A percentile compares a stretch with the other conserved stretches of the same genome.
These are phyloP conservation scores for Austroboletus eburneus DNA, from an alignment of 768 basidiomycete genomes.

Conservation along the genomic window DNA sequence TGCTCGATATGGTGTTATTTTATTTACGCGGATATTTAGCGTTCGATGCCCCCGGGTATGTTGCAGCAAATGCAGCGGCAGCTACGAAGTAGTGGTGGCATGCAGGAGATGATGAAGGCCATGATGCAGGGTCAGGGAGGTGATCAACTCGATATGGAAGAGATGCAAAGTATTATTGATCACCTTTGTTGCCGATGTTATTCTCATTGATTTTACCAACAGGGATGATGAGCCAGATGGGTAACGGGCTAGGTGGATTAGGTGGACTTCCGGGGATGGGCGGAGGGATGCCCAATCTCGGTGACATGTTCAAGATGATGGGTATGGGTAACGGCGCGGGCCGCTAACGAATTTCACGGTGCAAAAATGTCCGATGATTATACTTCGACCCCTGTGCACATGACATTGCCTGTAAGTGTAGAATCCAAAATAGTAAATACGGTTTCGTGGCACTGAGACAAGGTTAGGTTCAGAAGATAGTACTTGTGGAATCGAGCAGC, in stretches of 20 bases:
- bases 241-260: slow-evolving; percentile 44
- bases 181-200: background rate
- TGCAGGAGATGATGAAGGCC: slow-evolving; percentile 97
- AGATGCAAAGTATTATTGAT: slow-evolving; percentile 71
- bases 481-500: slow-evolving; percentile 8
- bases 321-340: slow-evolving; percentile 59
- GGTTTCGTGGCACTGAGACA: slow-evolving; percentile 10
- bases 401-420: slow-evolving; percentile 12
- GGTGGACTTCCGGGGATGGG: slow-evolving; percentile 51
- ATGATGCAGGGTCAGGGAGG: slow-evolving; percentile 96
- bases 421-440: background rate
- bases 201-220: slow-evolving; percentile 13
- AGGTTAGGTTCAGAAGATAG: slow-evolving; percentile 27
- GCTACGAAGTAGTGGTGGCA: slow-evolving; percentile 75
- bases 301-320: slow-evolving; percentile 87
- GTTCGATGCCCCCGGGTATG: slow-evolving; percentile 93
- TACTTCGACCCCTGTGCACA: slow-evolving; percentile 14
- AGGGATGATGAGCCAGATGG: slow-evolving; percentile 92
- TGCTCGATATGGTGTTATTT: slow-evolving; percentile 1
- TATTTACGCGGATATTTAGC: slow-evolving; percentile 40
- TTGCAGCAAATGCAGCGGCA: slow-evolving; percentile 89
- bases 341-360: slow-evolving; percentile 19
- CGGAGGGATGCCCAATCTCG: slow-evolving; percentile 68
- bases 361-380: background rate
- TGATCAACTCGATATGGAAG: slow-evolving; percentile 88